phyloP scores from a whole-genome alignment of 148 eudicot species.

The Limonium bicolor region DNA sequence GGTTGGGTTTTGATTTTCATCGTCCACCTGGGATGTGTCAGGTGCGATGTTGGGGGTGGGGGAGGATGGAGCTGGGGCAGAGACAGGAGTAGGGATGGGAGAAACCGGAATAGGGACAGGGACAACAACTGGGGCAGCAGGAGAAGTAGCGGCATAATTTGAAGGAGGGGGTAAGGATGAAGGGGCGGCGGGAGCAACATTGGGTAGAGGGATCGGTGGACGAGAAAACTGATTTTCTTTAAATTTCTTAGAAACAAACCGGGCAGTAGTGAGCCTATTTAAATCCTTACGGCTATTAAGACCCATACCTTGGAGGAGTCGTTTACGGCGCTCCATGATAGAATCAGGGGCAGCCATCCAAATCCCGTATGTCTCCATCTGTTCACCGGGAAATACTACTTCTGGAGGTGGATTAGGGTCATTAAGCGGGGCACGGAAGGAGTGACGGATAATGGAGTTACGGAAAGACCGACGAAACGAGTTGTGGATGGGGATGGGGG shows the following conservation, averaged over 20 bases:
- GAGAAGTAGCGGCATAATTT: not conserved
- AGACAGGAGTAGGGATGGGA: not conserved
- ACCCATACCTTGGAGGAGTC: slow-evolving; percentile 79
- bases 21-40: too few relatives aligned
- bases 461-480: too few relatives aligned
- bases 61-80: not conserved
- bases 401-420: too few relatives aligned
- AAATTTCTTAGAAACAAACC: slow-evolving; percentile 20
- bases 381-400: too few relatives aligned
- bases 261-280: slow-evolving; percentile 18
- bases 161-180: not conserved
- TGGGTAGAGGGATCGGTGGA: too few relatives aligned
- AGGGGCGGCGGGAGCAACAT: too few relatives aligned
- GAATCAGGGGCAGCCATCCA: slow-evolving; percentile 78
- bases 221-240: slow-evolving; percentile 4
- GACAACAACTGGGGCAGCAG: too few relatives aligned
- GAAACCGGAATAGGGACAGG: too few relatives aligned
- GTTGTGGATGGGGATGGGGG: not conserved
- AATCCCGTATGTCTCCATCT: slow-evolving; percentile 37
- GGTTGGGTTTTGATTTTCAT: too few relatives aligned
- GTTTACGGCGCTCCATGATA: slow-evolving; percentile 48
- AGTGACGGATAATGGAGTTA: too few relatives aligned
- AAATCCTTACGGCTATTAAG: slow-evolving; percentile 54
- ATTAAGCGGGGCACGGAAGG: too few relatives aligned
- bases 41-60: slow-evolving; percentile 4